Base-by-base conservation (phyloP, 352 stramenopile genomes). In the Phytophthora pistaciae region DNA sequence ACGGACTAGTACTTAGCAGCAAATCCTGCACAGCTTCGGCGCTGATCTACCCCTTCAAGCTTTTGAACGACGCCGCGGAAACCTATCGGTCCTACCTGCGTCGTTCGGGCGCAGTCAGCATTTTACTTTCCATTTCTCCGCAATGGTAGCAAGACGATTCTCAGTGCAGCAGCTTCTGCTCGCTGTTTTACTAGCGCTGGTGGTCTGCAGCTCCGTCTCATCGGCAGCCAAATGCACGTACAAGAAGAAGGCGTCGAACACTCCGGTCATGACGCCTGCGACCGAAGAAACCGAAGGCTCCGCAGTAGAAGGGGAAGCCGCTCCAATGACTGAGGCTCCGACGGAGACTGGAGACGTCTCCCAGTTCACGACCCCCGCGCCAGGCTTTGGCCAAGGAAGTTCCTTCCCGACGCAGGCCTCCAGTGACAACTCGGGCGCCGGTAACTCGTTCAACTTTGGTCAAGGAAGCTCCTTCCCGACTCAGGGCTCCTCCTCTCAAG, bases 21-120 rank as follows among this genome's bases (percentile, higher is more conserved):
- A 54, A 54, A 54, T 54, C 48, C 20, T 54, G 20, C 48, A 54
- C 20, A 54, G 46, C 48, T 29, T 54, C 48, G 14, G 11, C 18
- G 42, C 42, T 21, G 42, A 21, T 49, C 42, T 7, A 49, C 8
- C 42, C 14, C 14, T 21, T 49, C 42, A 49, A 49, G 42, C 16
- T 49, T 49, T 49, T 21, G 9, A 21, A 49, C 5, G 16, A 18
- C 42, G n/a, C 42, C 13, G 13, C 36, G 20, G 18, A 9, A 49
- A 49, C 5, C 42, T 11, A 49, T 49, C 42, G 42, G 36, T 49
- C 18, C 42, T 49, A 49, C 42, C 48, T 21, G 16, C 11, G 10
- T 44, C 36, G 29, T 52, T 31, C 48, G 8, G 6, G 5, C 3
- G 16, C 27, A 54, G 20, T 29, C 48, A 29, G 14, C 20, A 5